Base-by-base conservation (phyloP, 208 protist species). In the Trypanosoma melophagium region DNA sequence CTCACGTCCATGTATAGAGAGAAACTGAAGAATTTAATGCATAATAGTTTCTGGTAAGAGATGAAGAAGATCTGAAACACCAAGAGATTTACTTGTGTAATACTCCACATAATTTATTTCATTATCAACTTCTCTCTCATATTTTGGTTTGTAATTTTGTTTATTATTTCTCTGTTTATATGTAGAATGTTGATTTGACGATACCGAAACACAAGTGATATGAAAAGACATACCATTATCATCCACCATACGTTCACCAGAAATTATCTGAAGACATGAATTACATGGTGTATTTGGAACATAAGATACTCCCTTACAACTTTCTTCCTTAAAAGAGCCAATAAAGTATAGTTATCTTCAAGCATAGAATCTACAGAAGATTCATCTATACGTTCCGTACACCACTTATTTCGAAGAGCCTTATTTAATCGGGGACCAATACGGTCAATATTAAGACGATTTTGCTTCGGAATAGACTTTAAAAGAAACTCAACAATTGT, bases 81-180 rank as follows among this genome's bases (percentile, higher is more conserved):
- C 56, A n/a, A 58, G 38, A 21, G 51, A 50, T 38, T 21, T 64
- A 57, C 24, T 63, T 9, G 40, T 58, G 38, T 35, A 17, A 65
- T 72, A 63, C 14, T 72, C 49, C 9, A 72, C 31, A 45, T 63
- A 64, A 55, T 72, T 47, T 41, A 65, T 59, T 60, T 72, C 54
- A 28, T 21, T 21, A 28, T 24, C 4, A 25, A 44, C 44, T 53
- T 49, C 16, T 24, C 17, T 19, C 45, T 38, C 42, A 25, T 25
- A 47, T 31, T 35, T 40, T 19, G n/a, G 7, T 50, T 9, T 51
- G 35, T 40, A 16, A 59, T 68, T 25, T 38, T 35, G 16, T 14
- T 10, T 3, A 60, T 12, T 22, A 19, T 17, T 60, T 21, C n/a
- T 58, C n/a, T 64, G 10, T 47, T 4, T 16, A 53, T 41, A 22